These are phyloP conservation scores for Spinacia oleracea DNA, from an alignment of 179 eudicot genomes.

Conservation along the genomic window DNA sequence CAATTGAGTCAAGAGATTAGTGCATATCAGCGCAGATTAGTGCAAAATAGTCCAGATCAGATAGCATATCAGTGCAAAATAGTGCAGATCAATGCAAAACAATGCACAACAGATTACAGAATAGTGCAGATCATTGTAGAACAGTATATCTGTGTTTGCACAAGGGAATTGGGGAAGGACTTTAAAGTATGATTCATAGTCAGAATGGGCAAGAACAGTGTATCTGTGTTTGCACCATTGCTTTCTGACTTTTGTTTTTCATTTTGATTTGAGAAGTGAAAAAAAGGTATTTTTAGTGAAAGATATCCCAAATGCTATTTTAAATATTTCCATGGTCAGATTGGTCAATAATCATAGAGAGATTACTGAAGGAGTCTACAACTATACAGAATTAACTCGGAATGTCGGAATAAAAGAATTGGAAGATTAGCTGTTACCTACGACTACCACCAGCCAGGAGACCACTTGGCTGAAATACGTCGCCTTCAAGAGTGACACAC, in stretches of 20 bases:
- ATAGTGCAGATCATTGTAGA: too few species aligned
- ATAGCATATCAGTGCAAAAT: too few species aligned
- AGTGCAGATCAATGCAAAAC: too few species aligned
- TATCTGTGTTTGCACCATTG: not conserved
- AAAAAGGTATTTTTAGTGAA: not conserved
- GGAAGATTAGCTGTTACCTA: constrained; percentile 42
- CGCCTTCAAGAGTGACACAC: constrained; percentile 94
- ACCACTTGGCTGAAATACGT: constrained; percentile 96
- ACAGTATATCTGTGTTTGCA: not conserved
- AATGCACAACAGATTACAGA: too few species aligned
- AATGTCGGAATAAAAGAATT: not conserved
- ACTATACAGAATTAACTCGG: not conserved
- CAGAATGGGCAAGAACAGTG: not conserved
- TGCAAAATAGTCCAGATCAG: too few species aligned
- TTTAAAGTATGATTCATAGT: not conserved
- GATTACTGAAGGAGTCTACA: not conserved
- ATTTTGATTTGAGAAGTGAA: not conserved
- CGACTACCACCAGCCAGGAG: constrained; percentile 98
- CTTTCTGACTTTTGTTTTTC: not conserved
- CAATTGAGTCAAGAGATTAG: too few species aligned
- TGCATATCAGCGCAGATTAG: too few species aligned
- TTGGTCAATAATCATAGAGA: not conserved
- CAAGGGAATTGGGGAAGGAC: not conserved
- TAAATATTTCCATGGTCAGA: not conserved
- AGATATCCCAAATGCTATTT: not conserved